Evolutionary conservation across 208 protist species (phyloP), one percentile per base, ranked within the genome.

Genomic region (Leishmania aethiopica): DNA sequence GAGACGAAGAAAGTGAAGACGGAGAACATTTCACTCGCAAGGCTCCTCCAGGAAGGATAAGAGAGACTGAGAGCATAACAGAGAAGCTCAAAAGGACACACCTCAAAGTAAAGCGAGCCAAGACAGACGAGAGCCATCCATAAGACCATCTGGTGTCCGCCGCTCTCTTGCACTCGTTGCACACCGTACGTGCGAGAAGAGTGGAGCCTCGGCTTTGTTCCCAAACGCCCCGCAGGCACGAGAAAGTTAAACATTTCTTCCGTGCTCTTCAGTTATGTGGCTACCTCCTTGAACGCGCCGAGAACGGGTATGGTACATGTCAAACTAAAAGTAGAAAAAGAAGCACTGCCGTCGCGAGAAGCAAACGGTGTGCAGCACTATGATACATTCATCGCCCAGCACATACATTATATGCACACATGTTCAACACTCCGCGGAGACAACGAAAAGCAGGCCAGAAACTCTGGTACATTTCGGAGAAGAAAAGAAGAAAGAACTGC

Each of bases 381-480:
- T 59, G 69, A 77, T 47, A 77, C 55, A 77, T 77, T 35, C 1
- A 28, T 28, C 51, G 35, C n/a, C 55, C 47, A 40, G 19, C 22
- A 47, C 51, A 53, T n/a, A 53, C 42, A 49, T 42, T 51, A 51
- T 51, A 51, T 35, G 42, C 32, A 57, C 25, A 70, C 49, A 35
- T 67, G 35, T 35, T 59, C 28, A 49, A 60, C 71, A 79, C 28
- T 42, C 35, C 25, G 40, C 32, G 28, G 57, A 45, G 55, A 53
- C 74, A 75, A 79, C 62, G 37, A 77, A 59, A 72, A 13, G n/a
- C 28, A 49, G 51, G 62, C 69, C 32, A 40, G 57, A 75, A 64
- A 42, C 57, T 75, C 6, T n/a, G 77, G 62, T 32, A 67, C 8
- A 73, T 49, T 62, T 62, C 66, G 42, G 19, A 73, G 72, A 74